phyloP scores from a whole-genome alignment of 2,329 filamentous ascomycete species.

The Cercospora nicotianae region DNA sequence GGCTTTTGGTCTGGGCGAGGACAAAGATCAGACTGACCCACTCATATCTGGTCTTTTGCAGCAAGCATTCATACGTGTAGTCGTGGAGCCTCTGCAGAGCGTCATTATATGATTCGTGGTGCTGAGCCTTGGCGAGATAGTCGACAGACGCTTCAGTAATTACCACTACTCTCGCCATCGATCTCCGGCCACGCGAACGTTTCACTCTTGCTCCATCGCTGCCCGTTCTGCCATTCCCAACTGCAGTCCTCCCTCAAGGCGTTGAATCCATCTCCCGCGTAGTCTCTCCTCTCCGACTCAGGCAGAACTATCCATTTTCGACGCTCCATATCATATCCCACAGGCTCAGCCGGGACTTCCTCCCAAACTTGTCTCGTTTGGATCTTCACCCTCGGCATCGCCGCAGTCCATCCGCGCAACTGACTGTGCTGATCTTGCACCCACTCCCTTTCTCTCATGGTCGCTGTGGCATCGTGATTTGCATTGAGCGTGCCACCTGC shows the following conservation, averaged over 20 bases:
- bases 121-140: neutral
- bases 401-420: neutral
- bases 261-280: neutral
- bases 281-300: neutral
- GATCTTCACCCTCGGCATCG: neutral
- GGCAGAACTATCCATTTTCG: neutral
- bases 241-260: slow-evolving; percentile 3
- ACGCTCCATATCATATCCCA: slow-evolving; percentile 1
- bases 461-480: neutral
- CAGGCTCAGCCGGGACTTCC: neutral
- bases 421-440: neutral
- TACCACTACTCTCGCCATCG: slow-evolving; percentile 2
- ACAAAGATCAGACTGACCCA: too few species aligned
- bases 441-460: neutral
- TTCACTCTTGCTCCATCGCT: slow-evolving; percentile 2
- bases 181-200: neutral
- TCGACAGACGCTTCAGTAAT: neutral
- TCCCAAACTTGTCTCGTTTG: neutral
- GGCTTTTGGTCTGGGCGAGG: too few species aligned
- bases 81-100: too few species aligned
- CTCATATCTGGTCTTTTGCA: too few species aligned
- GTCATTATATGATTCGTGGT: too few species aligned
- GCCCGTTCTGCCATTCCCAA: neutral
- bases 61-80: too few species aligned
- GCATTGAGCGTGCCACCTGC: neutral